Percentiles rank a stretch among this genome's conserved stretches.
phyloP scores from a whole-genome alignment of 2,329 filamentous ascomycete species.

The Trichophaea hybrida region DNA sequence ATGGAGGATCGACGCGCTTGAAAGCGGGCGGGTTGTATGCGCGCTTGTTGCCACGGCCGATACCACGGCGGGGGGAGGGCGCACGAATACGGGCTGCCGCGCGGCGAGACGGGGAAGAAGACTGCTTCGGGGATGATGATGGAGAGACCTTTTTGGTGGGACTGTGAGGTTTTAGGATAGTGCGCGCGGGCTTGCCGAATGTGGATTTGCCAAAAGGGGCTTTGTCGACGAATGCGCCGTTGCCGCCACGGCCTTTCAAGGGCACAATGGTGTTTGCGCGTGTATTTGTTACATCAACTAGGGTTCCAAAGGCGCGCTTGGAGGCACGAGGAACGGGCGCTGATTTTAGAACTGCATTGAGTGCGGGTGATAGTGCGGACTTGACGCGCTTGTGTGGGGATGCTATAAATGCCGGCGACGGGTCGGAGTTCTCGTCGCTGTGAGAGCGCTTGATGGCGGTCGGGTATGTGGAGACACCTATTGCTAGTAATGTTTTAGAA shows the following conservation, averaged over 20 bases:
- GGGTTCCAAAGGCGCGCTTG: slow-evolving; percentile 26
- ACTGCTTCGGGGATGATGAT: slow-evolving; percentile 11
- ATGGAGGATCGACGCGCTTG: slow-evolving; percentile 5
- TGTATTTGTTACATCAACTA: slow-evolving; percentile 21
- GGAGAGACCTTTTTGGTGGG: background rate
- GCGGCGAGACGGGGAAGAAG: slow-evolving; percentile 6
- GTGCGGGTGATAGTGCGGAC: slow-evolving; percentile 31
- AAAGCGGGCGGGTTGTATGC: background rate
- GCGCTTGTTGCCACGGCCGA: background rate
- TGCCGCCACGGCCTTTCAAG: background rate
- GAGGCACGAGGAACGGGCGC: slow-evolving; percentile 36
- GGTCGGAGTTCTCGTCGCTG: slow-evolving; percentile 45
- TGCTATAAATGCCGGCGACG: slow-evolving; percentile 33
- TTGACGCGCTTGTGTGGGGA: slow-evolving; percentile 44
- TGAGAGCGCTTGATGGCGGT: slow-evolving; percentile 18
- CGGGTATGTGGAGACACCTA: slow-evolving; percentile 1
- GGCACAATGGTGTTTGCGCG: slow-evolving; percentile 22
- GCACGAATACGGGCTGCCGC: background rate
- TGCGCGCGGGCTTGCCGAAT: background rate
- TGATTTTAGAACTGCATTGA: slow-evolving; percentile 29
- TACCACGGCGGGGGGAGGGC: background rate
- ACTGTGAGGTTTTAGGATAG: background rate
- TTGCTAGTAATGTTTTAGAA: slow-evolving; percentile 9
- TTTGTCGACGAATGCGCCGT: slow-evolving; percentile 9
- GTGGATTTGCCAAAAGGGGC: slow-evolving; percentile 24